Conservation (phyloP, 1,284 basidiomycete species). For the Fomitopsis schrenkii region DNA sequence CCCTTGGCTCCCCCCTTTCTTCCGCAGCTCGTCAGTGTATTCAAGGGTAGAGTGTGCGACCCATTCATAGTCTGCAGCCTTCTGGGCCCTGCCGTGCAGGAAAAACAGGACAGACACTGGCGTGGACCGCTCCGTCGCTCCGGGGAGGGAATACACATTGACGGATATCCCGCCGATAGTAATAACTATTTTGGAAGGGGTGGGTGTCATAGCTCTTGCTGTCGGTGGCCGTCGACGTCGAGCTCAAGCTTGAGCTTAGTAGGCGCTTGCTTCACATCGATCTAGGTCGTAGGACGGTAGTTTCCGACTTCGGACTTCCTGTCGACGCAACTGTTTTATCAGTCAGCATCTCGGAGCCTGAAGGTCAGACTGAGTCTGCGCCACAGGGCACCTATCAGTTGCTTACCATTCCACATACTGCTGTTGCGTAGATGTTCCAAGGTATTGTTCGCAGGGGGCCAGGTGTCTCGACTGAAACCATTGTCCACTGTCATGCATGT, state of each 20-base stretch:
- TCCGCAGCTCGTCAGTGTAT: constrained; percentile 21
- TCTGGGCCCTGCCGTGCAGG: constrained; percentile 51
- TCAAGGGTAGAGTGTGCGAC: constrained; percentile 27
- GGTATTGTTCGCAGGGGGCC: too few species aligned
- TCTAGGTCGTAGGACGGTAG: too few species aligned
- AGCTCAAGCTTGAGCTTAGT: not conserved
- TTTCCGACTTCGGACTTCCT: too few species aligned
- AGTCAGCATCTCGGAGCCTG: too few species aligned
- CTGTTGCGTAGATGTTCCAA: too few species aligned
- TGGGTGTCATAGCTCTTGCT: not conserved
- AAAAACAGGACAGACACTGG: constrained; percentile 52
- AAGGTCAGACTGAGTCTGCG: too few species aligned
- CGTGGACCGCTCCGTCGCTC: constrained; percentile 15
- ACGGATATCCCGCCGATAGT: constrained; percentile 43
- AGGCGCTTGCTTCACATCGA: too few species aligned
- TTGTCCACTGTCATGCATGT: too few species aligned
- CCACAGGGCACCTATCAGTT: too few species aligned
- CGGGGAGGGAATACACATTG: constrained; percentile 34
- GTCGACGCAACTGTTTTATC: too few species aligned
- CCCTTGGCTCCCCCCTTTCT: constrained; percentile 12
- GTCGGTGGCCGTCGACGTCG: not conserved
- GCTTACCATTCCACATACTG: too few species aligned
- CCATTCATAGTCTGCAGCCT: constrained; percentile 25
- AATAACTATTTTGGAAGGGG: constrained; percentile 25
- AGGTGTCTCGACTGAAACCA: too few species aligned